A percentile compares a stretch with the other conserved stretches of the same genome.
These are phyloP conservation scores for Pneumocystis wakefieldiae DNA, from an alignment of 1,139 yeast genomes.

Conservation along the genomic window DNA sequence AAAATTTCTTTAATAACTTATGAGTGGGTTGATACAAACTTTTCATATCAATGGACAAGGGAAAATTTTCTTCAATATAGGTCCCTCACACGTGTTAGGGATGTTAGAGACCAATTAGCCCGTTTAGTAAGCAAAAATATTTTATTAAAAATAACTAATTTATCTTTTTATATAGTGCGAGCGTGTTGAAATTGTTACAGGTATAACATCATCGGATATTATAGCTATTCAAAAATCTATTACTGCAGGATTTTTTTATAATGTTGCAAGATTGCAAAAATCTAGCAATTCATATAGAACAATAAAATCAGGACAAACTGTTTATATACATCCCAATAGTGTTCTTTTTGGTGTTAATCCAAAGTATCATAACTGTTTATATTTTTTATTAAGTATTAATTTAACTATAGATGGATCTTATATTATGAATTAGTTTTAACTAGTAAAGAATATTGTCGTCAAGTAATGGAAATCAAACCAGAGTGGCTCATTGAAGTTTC, in stretches of 20 bases:
- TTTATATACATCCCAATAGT: slow-evolving; percentile 74
- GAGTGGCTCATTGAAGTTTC: slow-evolving; percentile 53
- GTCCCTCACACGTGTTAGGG: slow-evolving; percentile 53
- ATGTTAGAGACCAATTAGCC: slow-evolving; percentile 56
- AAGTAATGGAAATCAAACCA: slow-evolving; percentile 57
- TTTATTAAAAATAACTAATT: not conserved
- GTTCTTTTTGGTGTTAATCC: slow-evolving; percentile 46
- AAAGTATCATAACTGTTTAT: not conserved
- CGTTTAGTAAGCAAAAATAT: slow-evolving; percentile 15
- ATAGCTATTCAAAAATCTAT: slow-evolving; percentile 49
- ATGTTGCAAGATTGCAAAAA: slow-evolving; percentile 53
- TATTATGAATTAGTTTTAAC: slow-evolving; percentile 81
- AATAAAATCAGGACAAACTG: slow-evolving; percentile 47
- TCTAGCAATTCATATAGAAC: slow-evolving; percentile 61
- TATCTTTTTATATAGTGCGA: slow-evolving; percentile 31
- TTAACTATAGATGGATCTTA: slow-evolving; percentile 37
- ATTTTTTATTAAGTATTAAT: not conserved
- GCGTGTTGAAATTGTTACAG: slow-evolving; percentile 36
- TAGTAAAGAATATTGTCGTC: slow-evolving; percentile 77
- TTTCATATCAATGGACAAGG: slow-evolving; percentile 69
- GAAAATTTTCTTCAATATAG: slow-evolving; percentile 70
- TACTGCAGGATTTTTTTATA: slow-evolving; percentile 69
- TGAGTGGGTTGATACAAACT: slow-evolving; percentile 60
- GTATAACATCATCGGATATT: slow-evolving; percentile 17
- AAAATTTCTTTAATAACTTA: not conserved